phyloP scores from a whole-genome alignment of 345 rosid genomes.

The Eucalyptus brandiana region DNA sequence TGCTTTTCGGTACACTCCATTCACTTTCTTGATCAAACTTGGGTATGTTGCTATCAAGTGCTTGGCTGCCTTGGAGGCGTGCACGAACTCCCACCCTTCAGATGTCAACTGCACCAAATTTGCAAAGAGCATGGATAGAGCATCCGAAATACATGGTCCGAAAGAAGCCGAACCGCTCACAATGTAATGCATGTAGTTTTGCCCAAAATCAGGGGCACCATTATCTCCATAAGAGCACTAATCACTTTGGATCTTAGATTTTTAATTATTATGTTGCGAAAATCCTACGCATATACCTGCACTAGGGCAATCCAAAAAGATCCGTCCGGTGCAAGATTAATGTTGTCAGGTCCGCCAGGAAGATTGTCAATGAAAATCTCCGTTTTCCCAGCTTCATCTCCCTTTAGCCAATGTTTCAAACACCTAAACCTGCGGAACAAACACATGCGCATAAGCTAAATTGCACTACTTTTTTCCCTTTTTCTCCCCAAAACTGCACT shows the following conservation, averaged over 20 bases:
- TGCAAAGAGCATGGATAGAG: background rate
- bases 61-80: slow-evolving; percentile 20
- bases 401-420: slow-evolving; percentile 36
- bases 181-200: background rate
- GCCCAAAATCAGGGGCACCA: background rate
- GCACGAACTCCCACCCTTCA: slow-evolving; percentile 17
- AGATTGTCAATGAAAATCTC: slow-evolving; percentile 31
- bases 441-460: background rate
- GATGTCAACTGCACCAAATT: slow-evolving; percentile 5
- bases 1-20: background rate
- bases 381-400: slow-evolving; percentile 14
- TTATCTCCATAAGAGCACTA: background rate
- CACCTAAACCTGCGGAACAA: slow-evolving; percentile 22
- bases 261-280: background rate
- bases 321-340: slow-evolving; percentile 43
- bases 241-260: background rate
- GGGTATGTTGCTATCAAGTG: slow-evolving; percentile 18
- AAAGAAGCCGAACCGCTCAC: background rate
- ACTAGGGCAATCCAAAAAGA: slow-evolving; percentile 39
- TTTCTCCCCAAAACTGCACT: background rate
- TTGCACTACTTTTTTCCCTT: background rate
- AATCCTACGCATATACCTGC: slow-evolving; percentile 1
- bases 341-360: slow-evolving; percentile 41
- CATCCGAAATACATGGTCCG: background rate
- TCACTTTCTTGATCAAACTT: background rate